Evolutionary conservation across 1,284 basidiomycete species (phyloP), one percentile per base, ranked within the genome.

Genomic region (Cryptococcus wingfieldii): DNA sequence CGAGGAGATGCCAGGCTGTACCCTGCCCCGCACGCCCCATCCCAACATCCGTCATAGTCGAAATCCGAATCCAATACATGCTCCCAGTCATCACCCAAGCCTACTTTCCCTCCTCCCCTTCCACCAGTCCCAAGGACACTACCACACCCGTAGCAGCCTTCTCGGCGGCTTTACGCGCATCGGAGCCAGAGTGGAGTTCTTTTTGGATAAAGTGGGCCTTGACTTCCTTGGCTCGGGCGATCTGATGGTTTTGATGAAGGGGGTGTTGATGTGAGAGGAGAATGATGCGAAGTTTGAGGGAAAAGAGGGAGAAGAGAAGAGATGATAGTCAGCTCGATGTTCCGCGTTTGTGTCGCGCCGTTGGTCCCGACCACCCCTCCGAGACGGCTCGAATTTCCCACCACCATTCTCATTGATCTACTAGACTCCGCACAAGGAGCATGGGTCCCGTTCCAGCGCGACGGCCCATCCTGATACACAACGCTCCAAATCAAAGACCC

Each of bases 141-240:
- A 88, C 84, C 14, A 84, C 86, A 3, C 87, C 88, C 60, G 86
- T 85, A 2, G 87, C 84, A 14, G 86, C 79, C 44, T 88, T 81
- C 59, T 89, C 86, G 2, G 86, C 85, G 7, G 81, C 80, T 68
- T 89, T 89, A 61, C 84, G 82, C 2, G 84, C 83, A 61, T 89
- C 87, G 54, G 82, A 82, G 14, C 83, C 83, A 61, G 85, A 81
- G 52, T 83, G 82, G 58, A 84, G 80, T 16, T 83, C 83, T 66
- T 85, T 82, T 72, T 85, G 83, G 60, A 86, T 79, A 70, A 88
- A 88, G 70, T 90, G 87, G 18, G 83, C 79, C 73, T 88, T 85
- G 70, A 92, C 80, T 27, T 83, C 79, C 68, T 86, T 84, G 43
- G 86, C 86, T 38, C 89, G 84, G 27, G 83, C 84, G 70, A 86